These are phyloP conservation scores for Candida buenavistaensis DNA, from an alignment of 1,139 yeast genomes.

Conservation along the genomic window DNA sequence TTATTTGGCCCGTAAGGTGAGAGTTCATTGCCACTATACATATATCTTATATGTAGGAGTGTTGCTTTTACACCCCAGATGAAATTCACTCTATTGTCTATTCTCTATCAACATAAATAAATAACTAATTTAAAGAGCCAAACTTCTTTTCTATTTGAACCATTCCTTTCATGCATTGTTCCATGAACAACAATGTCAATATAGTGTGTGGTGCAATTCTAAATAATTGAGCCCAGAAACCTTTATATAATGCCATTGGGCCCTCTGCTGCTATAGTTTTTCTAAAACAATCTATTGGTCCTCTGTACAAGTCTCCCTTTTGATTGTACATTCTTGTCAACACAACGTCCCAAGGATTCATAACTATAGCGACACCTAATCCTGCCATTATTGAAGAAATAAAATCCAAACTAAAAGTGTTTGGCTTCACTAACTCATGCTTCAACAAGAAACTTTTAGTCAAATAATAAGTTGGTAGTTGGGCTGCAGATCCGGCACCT, in stretches of 20 bases:
- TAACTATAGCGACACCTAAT: constrained; percentile 87
- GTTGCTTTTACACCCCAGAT: too few relatives aligned
- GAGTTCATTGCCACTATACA: too few relatives aligned
- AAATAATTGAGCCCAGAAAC: constrained; percentile 88
- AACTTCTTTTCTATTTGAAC: constrained; percentile 20
- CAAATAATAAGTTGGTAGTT: constrained; percentile 86
- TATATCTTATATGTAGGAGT: not conserved
- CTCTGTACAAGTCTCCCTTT: constrained; percentile 80
- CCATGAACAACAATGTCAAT: constrained; percentile 89
- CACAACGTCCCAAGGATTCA: constrained; percentile 97
- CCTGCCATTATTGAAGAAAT: constrained; percentile 81
- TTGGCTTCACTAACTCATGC: constrained; percentile 50
- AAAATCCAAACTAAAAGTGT: constrained; percentile 73
- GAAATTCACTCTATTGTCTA: constrained; percentile 1
- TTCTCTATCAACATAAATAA: constrained; percentile 3
- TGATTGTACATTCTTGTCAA: constrained; percentile 94
- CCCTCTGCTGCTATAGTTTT: constrained; percentile 87
- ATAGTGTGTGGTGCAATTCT: constrained; percentile 96
- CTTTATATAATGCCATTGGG: constrained; percentile 84
- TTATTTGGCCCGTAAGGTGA: too few relatives aligned
- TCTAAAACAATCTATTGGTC: constrained; percentile 83
- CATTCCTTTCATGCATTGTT: constrained; percentile 76
- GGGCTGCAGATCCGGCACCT: constrained; percentile 95
- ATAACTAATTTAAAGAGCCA: constrained; percentile 2
- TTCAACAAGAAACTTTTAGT: constrained; percentile 61